These are phyloP conservation scores for Calonectria leucothoes DNA, from an alignment of 2,329 filamentous ascomycete genomes.

Conservation along the genomic window DNA sequence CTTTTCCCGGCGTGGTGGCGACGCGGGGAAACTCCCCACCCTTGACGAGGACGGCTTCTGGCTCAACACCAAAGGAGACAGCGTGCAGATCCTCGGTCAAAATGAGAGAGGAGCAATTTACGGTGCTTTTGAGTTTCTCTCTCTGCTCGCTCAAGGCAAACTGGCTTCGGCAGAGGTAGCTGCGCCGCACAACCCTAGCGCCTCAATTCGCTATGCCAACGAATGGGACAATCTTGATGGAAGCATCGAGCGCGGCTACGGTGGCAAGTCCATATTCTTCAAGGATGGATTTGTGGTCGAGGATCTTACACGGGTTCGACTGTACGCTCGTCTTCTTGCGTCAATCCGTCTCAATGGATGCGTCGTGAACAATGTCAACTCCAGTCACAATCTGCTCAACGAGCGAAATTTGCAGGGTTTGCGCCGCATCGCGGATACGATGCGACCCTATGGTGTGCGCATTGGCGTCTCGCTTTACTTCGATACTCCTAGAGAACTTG, in stretches of 20 bases:
- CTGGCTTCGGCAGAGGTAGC: neutral
- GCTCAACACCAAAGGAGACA: neutral
- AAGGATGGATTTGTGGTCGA: neutral
- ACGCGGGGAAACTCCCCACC: neutral
- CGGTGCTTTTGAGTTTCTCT: neutral
- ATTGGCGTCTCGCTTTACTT: neutral
- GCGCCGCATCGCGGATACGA: neutral
- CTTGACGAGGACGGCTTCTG: neutral
- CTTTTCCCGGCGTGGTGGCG: neutral
- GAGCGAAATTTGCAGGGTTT: neutral
- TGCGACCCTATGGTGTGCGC: neutral
- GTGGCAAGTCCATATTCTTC: constrained; percentile 3
- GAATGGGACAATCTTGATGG: constrained; percentile 1
- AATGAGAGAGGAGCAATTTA: neutral
- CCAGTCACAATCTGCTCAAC: neutral
- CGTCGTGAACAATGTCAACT: neutral
- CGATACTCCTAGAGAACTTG: neutral
- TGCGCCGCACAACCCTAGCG: neutral
- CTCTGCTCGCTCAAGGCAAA: neutral
- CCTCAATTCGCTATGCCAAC: neutral
- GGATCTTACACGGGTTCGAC: neutral
- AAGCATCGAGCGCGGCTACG: neutral
- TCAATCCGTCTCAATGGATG: neutral
- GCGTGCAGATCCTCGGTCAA: neutral
- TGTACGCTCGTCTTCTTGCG: neutral